Evolutionary conservation across 768 basidiomycete species (phyloP).

Genomic region (Xerocomellus dryophilus): DNA sequence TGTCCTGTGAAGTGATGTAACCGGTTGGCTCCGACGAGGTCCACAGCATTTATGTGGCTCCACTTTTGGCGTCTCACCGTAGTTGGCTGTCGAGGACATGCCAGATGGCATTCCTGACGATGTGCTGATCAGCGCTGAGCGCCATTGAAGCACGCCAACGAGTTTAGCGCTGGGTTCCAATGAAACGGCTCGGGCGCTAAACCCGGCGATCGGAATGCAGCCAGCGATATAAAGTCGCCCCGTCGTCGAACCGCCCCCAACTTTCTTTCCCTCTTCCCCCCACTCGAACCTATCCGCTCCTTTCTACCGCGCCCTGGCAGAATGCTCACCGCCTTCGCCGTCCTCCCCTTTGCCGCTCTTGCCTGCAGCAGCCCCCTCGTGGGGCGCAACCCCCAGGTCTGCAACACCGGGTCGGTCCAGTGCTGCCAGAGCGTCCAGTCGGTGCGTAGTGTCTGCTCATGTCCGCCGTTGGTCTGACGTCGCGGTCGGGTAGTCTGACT

Average conservation of each 20-base stretch:
- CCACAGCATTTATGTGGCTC: constrained; percentile 1
- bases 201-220: constrained; percentile 10
- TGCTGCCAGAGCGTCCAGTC: constrained; percentile 22
- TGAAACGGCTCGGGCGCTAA: constrained; percentile 9
- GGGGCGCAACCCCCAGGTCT: constrained; percentile 23
- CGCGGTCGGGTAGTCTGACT: constrained; percentile 6
- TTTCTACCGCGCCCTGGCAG: constrained; percentile 12
- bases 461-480: constrained; percentile 5
- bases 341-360: constrained; percentile 18
- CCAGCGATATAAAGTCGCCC: constrained; percentile 20
- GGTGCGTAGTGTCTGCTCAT: constrained; percentile 11
- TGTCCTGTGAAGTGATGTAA: not conserved
- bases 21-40: not conserved
- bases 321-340: constrained; percentile 19
- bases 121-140: not conserved
- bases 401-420: constrained; percentile 16
- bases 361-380: constrained; percentile 20
- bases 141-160: not conserved
- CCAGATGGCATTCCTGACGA: not conserved
- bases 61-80: not conserved
- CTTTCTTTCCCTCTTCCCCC: constrained; percentile 3
- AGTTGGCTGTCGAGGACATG: not conserved
- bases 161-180: constrained; percentile 2
- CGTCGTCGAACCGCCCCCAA: constrained; percentile 5
- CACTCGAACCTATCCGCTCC: constrained; percentile 23